Conservation (phyloP, 148 eudicot genomes). For the Chenopodium berlandieri region DNA sequence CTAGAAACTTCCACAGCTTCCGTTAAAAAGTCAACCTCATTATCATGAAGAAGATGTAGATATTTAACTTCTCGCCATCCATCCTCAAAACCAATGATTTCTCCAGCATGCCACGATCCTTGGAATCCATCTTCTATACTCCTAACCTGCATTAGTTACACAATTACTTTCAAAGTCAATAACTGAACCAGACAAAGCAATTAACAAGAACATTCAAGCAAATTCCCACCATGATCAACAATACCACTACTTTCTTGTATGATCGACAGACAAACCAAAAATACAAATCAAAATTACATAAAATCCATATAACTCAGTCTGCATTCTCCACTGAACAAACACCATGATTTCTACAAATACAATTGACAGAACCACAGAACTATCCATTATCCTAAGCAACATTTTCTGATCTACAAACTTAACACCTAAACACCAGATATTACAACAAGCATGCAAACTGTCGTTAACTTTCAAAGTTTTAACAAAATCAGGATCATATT, state of each 20-base stretch:
- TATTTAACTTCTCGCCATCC: constrained; percentile 42
- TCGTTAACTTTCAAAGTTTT: not conserved
- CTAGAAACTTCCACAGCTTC: constrained; percentile 46
- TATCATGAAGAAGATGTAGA: constrained; percentile 45
- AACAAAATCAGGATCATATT: not conserved
- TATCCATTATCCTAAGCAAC: too few species aligned
- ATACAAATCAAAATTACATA: not conserved
- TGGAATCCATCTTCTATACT: constrained; percentile 69
- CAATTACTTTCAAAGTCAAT: constrained; percentile 1
- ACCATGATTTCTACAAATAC: not conserved
- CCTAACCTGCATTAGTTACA: constrained; percentile 55
- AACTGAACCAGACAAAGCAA: not conserved
- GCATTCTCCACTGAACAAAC: not conserved
- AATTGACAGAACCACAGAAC: not conserved
- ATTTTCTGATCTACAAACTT: not conserved
- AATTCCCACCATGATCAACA: constrained; percentile 9
- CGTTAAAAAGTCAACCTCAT: constrained; percentile 24
- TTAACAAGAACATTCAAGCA: constrained; percentile 5
- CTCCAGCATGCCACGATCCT: constrained; percentile 89
- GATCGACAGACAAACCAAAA: not conserved
- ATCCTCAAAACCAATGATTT: constrained; percentile 29
- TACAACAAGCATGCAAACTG: not conserved
- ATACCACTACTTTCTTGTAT: not conserved
- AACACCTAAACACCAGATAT: not conserved
- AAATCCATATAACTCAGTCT: not conserved